Base-by-base conservation (phyloP, 1,284 basidiomycete genomes). In the Uromyces viciae-fabae region DNA sequence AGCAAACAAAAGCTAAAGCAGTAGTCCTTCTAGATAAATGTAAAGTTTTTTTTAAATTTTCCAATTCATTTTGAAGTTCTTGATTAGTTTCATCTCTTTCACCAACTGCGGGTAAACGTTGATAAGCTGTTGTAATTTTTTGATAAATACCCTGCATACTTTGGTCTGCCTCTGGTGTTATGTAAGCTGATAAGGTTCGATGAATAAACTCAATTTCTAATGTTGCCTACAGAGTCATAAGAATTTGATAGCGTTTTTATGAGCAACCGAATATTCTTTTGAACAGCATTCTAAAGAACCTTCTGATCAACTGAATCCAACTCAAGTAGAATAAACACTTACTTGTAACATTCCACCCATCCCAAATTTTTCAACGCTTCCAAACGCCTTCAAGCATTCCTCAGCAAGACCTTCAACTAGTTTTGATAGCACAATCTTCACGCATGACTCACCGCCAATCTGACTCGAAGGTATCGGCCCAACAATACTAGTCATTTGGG, bases 161-260 rank as follows among this genome's bases (percentile, higher is more conserved):
- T 84, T 90, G 90, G 75, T 93, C 92, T 4, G 96, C 93, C 4
- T 89, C 85, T 0, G 91, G 88, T 3, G 93, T 93, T 64, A 98
- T 92, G 86, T 95, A 96, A 82, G 92, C 91, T 40, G 92, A 90
- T 54, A 99, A 89, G 5, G 93, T 95, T 87, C 98, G 96, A 86
- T 99, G 95, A 87, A 98, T 91, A 87, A 98, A 99, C 87, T 99
- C 97, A 83, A 98, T 98, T 87, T 99, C 97, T 40, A 99, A 90
- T 1, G 97, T 99, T 1, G 97, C 96, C 92, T 97, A 85, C 87
- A 22, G 22, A 64, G 5, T 11, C 33, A 64, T 99, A 97, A 84
- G 98, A 98, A 87, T 98, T 96, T 38, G 99, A 90, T 1, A 97
- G 99, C 1, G 97, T 96, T 92, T 97, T 85, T n/a, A 25, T 28